phyloP scores from a whole-genome alignment of 306 rosid genomes.

The Trifolium pratense region DNA sequence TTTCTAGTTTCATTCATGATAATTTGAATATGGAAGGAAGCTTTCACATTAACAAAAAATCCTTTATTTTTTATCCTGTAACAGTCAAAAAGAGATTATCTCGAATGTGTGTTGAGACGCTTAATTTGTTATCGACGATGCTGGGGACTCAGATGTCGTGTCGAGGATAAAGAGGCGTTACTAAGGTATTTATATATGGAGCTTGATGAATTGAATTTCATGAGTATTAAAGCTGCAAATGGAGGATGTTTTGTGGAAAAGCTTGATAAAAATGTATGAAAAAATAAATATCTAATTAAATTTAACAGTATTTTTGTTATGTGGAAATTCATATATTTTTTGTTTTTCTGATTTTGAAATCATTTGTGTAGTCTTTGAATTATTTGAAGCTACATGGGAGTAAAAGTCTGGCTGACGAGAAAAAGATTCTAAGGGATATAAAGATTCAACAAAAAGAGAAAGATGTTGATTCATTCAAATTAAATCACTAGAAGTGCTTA shows the following conservation, averaged over 20 bases:
- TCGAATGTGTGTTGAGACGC: neutral
- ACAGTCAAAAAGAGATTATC: slow-evolving; percentile 17
- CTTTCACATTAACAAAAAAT: neutral
- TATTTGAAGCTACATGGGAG: slow-evolving; percentile 24
- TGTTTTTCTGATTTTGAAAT: neutral
- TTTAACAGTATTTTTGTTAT: neutral
- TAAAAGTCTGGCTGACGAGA: slow-evolving; percentile 27
- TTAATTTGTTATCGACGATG: neutral
- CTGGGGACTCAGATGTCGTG: neutral
- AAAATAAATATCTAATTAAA: neutral
- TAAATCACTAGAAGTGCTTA: slow-evolving; percentile 28
- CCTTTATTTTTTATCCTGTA: neutral
- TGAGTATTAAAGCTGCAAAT: neutral
- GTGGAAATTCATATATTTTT: neutral
- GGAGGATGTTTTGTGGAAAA: neutral
- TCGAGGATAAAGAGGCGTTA: neutral
- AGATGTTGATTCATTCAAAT: slow-evolving; percentile 18
- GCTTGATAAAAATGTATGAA: slow-evolving; percentile 31
- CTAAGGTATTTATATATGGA: slow-evolving; percentile 17
- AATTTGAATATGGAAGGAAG: neutral
- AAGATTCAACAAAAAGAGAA: neutral
- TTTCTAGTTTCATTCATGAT: neutral
- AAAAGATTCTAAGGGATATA: slow-evolving; percentile 12
- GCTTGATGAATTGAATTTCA: slow-evolving; percentile 40
- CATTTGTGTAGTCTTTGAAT: slow-evolving; percentile 26